Evolutionary conservation across 257 asterid species (phyloP).

Genomic region (Scutellaria baicalensis): DNA sequence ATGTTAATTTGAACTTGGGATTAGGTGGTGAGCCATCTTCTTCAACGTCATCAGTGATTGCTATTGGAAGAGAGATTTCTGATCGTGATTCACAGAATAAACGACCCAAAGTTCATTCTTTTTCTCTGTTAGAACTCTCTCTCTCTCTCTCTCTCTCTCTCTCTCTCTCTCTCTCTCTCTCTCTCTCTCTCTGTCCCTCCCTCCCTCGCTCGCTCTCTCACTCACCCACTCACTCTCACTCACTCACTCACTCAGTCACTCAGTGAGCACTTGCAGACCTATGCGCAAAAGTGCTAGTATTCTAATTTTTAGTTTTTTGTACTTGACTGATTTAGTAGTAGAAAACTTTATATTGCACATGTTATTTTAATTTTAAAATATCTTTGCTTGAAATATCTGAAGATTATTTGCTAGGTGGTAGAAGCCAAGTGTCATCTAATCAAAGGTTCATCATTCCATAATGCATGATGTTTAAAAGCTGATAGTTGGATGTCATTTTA

Average conservation of each 20-base stretch:
- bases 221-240: too few species aligned
- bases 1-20: slow-evolving; percentile 63
- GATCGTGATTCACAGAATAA: slow-evolving; percentile 50
- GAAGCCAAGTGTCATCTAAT: background rate
- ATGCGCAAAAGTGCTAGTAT: background rate
- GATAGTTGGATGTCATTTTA: background rate
- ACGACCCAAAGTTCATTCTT: slow-evolving; percentile 80
- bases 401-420: background rate
- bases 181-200: too few species aligned
- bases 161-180: background rate
- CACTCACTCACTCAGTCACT: too few species aligned
- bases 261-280: background rate
- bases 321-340: background rate
- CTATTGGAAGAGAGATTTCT: slow-evolving; percentile 32
- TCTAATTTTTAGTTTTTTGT: background rate
- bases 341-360: background rate
- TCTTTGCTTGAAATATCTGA: background rate
- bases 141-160: background rate
- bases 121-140: slow-evolving; percentile 52
- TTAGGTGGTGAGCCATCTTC: slow-evolving; percentile 68
- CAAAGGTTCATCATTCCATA: background rate
- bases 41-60: slow-evolving; percentile 29
- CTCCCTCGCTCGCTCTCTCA: too few species aligned
- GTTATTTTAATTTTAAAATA: background rate
- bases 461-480: background rate